These are phyloP conservation scores for Epichloe elymi DNA, from an alignment of 2,329 filamentous ascomycete genomes.

Conservation along the genomic window DNA sequence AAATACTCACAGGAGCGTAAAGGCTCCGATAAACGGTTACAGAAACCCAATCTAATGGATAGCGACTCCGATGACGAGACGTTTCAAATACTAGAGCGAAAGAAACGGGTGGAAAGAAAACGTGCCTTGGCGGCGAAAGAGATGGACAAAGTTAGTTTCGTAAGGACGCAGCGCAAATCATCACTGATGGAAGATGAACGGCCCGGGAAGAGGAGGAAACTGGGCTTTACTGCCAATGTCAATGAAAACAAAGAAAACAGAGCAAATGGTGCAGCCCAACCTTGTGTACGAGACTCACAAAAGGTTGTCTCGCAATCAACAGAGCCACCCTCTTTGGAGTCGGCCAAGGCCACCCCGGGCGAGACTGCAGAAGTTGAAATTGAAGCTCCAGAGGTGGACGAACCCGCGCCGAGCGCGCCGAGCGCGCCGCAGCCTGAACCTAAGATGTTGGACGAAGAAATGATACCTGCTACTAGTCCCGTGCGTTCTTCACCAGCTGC, in stretches of 20 bases:
- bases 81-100: constrained; percentile 20
- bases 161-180: constrained; percentile 10
- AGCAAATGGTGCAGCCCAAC: background rate
- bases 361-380: constrained; percentile 8
- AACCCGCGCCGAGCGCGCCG: background rate
- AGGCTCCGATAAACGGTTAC: constrained; percentile 10
- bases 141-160: constrained; percentile 28
- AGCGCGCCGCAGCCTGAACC: background rate
- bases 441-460: constrained; percentile 18
- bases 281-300: constrained; percentile 13
- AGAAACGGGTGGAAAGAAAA: constrained; percentile 23
- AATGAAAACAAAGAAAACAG: background rate
- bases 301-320: constrained; percentile 13
- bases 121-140: constrained; percentile 27
- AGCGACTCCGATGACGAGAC: constrained; percentile 23
- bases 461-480: constrained; percentile 27
- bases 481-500: constrained; percentile 16
- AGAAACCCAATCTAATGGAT: constrained; percentile 13
- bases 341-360: constrained; percentile 21
- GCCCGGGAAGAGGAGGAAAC: constrained; percentile 16
- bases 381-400: background rate
- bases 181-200: constrained; percentile 9
- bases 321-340: constrained; percentile 14
- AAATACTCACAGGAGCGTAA: constrained; percentile 31
- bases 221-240: background rate